Conservation (phyloP, 2,329 filamentous ascomycete species). For the Diplodia intermedia region DNA sequence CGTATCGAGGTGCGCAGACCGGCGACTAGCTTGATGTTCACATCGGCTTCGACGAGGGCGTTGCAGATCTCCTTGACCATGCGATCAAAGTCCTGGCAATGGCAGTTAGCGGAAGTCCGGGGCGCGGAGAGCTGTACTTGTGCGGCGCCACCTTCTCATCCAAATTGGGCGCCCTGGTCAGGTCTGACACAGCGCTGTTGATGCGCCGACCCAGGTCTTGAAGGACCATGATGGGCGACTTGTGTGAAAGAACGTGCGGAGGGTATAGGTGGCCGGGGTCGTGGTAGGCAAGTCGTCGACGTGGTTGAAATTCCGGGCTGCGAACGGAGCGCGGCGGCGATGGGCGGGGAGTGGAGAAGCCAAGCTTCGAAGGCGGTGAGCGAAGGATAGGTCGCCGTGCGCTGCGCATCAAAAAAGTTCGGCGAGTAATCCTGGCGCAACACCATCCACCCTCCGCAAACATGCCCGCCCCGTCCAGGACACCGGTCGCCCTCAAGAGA, state of each 20-base stretch:
- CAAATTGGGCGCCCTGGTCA: constrained; percentile 89
- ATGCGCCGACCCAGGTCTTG: constrained; percentile 99
- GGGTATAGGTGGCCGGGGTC: constrained; percentile 12
- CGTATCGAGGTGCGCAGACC: constrained; percentile 93
- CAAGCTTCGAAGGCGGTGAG: constrained; percentile 18
- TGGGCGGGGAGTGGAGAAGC: constrained; percentile 11
- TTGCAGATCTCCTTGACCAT: constrained; percentile 99
- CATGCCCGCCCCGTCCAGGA: constrained; percentile 42
- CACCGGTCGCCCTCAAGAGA: constrained; percentile 54
- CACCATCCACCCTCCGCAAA: background rate
- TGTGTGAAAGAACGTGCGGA: constrained; percentile 7
- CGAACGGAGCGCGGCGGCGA: constrained; percentile 24
- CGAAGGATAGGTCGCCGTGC: background rate
- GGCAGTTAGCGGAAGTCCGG: constrained; percentile 44
- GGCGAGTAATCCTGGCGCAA: background rate
- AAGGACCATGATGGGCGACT: constrained; percentile 76
- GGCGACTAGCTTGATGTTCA: constrained; percentile 93
- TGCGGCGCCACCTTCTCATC: constrained; percentile 79
- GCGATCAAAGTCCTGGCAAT: constrained; percentile 80
- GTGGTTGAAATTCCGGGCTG: constrained; percentile 23
- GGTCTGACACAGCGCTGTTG: constrained; percentile 91
- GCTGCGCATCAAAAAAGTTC: constrained; percentile 18
- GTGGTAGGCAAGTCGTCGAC: constrained; percentile 8
- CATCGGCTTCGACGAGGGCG: constrained; percentile 93
- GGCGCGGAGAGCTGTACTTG: constrained; percentile 25